Base-by-base conservation (phyloP, 345 rosid genomes). In the Populus tremula region DNA sequence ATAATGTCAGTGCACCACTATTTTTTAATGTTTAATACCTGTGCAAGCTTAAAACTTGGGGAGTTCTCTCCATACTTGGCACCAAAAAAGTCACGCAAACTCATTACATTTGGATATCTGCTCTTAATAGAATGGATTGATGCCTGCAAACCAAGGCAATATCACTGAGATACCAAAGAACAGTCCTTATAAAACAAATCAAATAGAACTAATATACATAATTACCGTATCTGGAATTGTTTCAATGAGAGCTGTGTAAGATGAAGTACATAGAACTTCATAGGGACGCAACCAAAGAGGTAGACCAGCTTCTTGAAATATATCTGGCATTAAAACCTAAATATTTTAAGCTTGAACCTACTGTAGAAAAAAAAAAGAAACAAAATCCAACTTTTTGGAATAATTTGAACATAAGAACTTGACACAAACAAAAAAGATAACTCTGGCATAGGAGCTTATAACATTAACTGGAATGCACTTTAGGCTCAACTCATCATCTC, bases 271-370 rank as follows among this genome's bases (percentile, higher is more conserved):
- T 77, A 96, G 82, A 66, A 96, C 98, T 87, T 96, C 98, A 67
- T 94, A 94, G 70, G 99, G 97, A 36, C 97, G 95, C 80, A 96
- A 87, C 99, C 99, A 96, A 73, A 96, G 94, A 45, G 99, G 99
- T 70, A 96, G 91, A 76, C 98, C 99, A 77, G 98, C 99, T 91
- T 96, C 99, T 84, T 94, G 99, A 81, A 96, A 92, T 86, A 96
- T 96, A 87, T 96, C 98, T 96, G 88, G 70, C 64, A 82, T 80
- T 33, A 66, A 78, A 72, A 75, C 43, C 67, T 70, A 81, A 67
- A 12, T 39, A 54, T 39, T 68, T 54, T 67, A 41, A 69, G 25
- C 71, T 73, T 71, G 36, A 59, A 69, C 31, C 43, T 49, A 23
- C 27, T 17, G n/a, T 25, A 39, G 41, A 14, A 67, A 41, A 41